phyloP scores from a whole-genome alignment of 306 rosid species.

The Gastrolobium villosum region DNA sequence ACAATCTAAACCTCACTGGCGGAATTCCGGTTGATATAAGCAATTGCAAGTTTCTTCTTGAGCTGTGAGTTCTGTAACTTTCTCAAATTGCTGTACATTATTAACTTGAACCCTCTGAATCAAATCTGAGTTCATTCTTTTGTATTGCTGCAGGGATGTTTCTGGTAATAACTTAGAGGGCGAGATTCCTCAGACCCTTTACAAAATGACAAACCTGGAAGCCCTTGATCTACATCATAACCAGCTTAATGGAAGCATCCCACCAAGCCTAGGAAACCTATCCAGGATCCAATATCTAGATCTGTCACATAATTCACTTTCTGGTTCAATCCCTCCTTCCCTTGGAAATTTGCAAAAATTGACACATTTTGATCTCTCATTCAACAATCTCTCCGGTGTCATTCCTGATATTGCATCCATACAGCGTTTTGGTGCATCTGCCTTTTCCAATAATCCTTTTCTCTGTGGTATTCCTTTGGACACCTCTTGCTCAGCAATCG shows the following conservation, averaged over 20 bases:
- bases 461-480: slow-evolving; percentile 93
- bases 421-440: slow-evolving; percentile 69
- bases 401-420: slow-evolving; percentile 66
- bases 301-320: slow-evolving; percentile 79
- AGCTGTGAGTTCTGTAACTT: slow-evolving; percentile 78
- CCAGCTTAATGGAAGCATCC: slow-evolving; percentile 82
- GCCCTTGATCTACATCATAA: slow-evolving; percentile 82
- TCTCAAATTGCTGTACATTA: slow-evolving; percentile 47
- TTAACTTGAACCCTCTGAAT: slow-evolving; percentile 45
- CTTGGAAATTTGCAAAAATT: slow-evolving; percentile 70
- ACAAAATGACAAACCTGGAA: slow-evolving; percentile 80
- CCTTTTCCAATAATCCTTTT: slow-evolving; percentile 81
- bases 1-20: slow-evolving; percentile 78
- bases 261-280: slow-evolving; percentile 72
- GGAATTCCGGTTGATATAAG: slow-evolving; percentile 77
- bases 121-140: slow-evolving; percentile 46
- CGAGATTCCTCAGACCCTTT: slow-evolving; percentile 72
- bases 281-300: slow-evolving; percentile 72
- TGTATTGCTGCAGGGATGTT: slow-evolving; percentile 79
- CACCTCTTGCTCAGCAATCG: slow-evolving; percentile 66
- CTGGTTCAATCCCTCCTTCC: slow-evolving; percentile 78
- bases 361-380: slow-evolving; percentile 78
- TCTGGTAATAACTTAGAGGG: slow-evolving; percentile 87
- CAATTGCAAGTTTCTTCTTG: slow-evolving; percentile 88
- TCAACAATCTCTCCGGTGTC: slow-evolving; percentile 81